phyloP scores from a whole-genome alignment of 2,329 filamentous ascomycete genomes.

The Xylariomycetidae sp. region DNA sequence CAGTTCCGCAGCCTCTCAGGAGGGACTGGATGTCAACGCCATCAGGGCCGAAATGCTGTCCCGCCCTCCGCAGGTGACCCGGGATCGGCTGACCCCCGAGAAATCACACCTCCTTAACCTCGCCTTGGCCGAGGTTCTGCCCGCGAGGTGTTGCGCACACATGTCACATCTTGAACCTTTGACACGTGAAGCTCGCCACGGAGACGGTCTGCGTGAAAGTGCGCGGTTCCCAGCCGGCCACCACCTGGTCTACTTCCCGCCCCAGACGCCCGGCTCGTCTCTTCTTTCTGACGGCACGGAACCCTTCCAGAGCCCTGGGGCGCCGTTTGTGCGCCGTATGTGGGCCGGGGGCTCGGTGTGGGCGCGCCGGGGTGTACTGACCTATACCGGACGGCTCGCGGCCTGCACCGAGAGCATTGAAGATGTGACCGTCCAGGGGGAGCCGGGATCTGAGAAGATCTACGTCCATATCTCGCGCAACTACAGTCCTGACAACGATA shows the following conservation, averaged over 20 bases:
- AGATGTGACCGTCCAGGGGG: slow-evolving; percentile 26
- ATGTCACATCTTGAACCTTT: too few relatives aligned
- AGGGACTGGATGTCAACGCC: slow-evolving; percentile 11
- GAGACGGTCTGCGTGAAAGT: slow-evolving; percentile 1
- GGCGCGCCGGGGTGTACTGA: slow-evolving; percentile 40
- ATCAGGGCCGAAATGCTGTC: slow-evolving; percentile 20
- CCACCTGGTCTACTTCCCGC: slow-evolving; percentile 85
- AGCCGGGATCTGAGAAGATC: slow-evolving; percentile 34
- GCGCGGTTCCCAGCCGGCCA: slow-evolving; percentile 59
- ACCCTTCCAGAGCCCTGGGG: slow-evolving; percentile 64
- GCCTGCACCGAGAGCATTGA: slow-evolving; percentile 43
- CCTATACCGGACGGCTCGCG: slow-evolving; percentile 34
- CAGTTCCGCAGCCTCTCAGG: too few relatives aligned
- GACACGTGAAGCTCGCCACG: background rate
- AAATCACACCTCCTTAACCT: slow-evolving; percentile 61
- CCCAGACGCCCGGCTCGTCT: slow-evolving; percentile 53
- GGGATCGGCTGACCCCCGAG: slow-evolving; percentile 46
- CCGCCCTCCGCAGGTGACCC: slow-evolving; percentile 17
- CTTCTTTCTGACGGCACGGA: slow-evolving; percentile 85
- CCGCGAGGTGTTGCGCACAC: slow-evolving; percentile 18
- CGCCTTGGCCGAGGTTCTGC: slow-evolving; percentile 54
- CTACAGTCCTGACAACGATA: slow-evolving; percentile 28
- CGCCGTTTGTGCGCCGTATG: slow-evolving; percentile 68
- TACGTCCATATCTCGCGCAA: slow-evolving; percentile 47
- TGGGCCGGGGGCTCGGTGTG: slow-evolving; percentile 78